Evolutionary conservation across 805 yeast genomes (phyloP), one percentile per base, ranked within the genome.

Genomic region (Debaryomyces castellii): DNA sequence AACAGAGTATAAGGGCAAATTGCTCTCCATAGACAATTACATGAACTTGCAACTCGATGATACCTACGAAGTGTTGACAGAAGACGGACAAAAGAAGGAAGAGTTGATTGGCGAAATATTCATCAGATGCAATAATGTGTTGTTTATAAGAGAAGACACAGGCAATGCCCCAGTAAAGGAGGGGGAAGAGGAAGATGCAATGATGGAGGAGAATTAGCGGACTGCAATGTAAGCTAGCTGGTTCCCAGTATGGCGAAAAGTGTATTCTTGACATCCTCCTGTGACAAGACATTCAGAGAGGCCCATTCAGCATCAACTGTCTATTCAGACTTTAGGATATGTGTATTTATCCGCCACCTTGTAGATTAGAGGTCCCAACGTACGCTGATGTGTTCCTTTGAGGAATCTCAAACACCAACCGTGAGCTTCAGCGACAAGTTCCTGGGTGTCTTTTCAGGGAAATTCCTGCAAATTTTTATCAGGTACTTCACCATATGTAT

Each of bases 91-190:
- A 5, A 51, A 41, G 20, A 47, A 47, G 11, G 65, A 61, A 37
- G 71, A 63, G 42, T 46, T 50, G 20, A 74, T 87, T 7, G 90
- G 89, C 18, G 96, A 91, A 54, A 71, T 92, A 18, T 86, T 92
- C 59, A 84, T 91, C 46, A 75, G 98, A 60, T 91, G 98, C 64
- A 91, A 91, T 61, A 91, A 92, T 54, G 96, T 91, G 1, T 72
- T 91, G 39, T 89, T 88, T 81, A 70, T 87, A 18, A 76, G 86
- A 41, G 80, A 77, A 49, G 68, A 40, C 37, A 11, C 12, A 2
- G 20, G 34, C 5, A 34, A n/a, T 4, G 9, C 22, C 9, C 18
- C 28, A 17, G 43, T 41, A 8, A 43, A 24, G 22, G 18, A 27
- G 6, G 27, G 22, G 10, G 30, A 30, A 3, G 45, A 24, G 7